These are phyloP conservation scores for Antrodiella citrinella DNA, from an alignment of 768 basidiomycete species.

Conservation along the genomic window DNA sequence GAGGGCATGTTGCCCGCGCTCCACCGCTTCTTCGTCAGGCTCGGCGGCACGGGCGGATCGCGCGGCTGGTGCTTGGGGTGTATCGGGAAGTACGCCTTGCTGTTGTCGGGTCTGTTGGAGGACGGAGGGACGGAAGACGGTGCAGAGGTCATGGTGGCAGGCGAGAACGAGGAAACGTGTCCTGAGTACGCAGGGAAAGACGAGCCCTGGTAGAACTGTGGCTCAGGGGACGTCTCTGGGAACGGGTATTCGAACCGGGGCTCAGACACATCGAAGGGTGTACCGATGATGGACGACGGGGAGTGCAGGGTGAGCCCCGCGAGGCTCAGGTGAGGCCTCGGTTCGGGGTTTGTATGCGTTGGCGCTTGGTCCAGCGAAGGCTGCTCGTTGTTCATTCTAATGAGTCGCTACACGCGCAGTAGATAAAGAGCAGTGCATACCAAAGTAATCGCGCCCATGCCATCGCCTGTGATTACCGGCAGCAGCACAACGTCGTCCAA, in stretches of 20 bases:
- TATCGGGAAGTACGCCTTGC: constrained; percentile 15
- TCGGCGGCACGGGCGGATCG: constrained; percentile 11
- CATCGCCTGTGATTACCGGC: constrained; percentile 14
- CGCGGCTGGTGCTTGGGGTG: constrained; percentile 12
- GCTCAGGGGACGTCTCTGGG: constrained; percentile 6
- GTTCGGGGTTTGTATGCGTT: background rate
- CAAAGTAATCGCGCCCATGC: constrained; percentile 12
- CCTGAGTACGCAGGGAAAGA: background rate
- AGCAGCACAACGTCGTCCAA: constrained; percentile 19
- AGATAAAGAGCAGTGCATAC: constrained; percentile 8
- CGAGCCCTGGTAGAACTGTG: constrained; percentile 2
- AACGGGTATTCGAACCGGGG: constrained; percentile 28
- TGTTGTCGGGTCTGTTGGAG: background rate
- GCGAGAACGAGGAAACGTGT: background rate
- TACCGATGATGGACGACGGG: constrained; percentile 24
- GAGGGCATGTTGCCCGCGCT: background rate
- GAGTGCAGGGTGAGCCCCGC: constrained; percentile 20
- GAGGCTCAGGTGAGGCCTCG: constrained; percentile 14
- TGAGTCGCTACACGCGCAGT: background rate
- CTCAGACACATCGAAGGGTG: constrained; percentile 22
- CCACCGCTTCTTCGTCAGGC: constrained; percentile 8
- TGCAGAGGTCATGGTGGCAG: background rate
- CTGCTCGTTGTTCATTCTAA: background rate
- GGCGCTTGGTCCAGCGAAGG: background rate
- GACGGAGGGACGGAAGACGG: constrained; percentile 1